Percentiles rank a stretch among this genome's conserved stretches.
Conservation (phyloP, 768 basidiomycete genomes). For the Termitomyces sp. region DNA sequence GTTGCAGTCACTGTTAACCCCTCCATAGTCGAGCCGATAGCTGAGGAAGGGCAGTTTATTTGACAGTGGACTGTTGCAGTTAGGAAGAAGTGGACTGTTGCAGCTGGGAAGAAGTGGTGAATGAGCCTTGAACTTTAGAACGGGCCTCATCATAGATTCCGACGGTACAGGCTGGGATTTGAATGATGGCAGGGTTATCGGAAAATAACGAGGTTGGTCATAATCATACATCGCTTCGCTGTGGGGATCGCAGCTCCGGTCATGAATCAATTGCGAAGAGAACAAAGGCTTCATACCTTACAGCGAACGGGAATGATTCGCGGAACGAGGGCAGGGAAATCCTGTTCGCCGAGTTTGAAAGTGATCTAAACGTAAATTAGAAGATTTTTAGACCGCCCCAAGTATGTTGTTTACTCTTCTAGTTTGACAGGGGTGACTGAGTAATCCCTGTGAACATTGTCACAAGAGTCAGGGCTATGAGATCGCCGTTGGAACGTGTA, state of each 20-base stretch:
- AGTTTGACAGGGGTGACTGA: neutral
- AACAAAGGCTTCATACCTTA: constrained; percentile 6
- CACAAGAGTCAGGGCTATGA: neutral
- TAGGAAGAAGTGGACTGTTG: neutral
- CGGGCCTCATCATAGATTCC: neutral
- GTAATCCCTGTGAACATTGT: neutral
- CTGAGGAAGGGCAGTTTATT: neutral
- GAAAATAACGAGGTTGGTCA: neutral
- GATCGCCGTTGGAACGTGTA: too few relatives aligned
- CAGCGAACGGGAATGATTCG: constrained; percentile 15
- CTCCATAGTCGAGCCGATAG: neutral
- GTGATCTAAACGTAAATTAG: neutral
- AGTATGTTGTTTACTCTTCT: neutral
- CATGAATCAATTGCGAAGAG: neutral
- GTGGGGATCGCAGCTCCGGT: neutral
- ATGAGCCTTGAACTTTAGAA: neutral
- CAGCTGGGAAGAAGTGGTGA: neutral
- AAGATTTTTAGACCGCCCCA: neutral
- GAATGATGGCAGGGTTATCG: constrained; percentile 1
- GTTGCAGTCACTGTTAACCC: neutral
- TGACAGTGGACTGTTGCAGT: neutral
- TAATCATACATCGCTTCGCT: neutral
- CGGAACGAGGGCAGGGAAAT: constrained; percentile 19
- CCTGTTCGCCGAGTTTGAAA: neutral
- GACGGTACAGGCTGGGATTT: neutral